Evolutionary conservation across 225 moss, liverwort and hornwort species (phyloP).

Genomic region (Physcomitrellopsis africana): DNA sequence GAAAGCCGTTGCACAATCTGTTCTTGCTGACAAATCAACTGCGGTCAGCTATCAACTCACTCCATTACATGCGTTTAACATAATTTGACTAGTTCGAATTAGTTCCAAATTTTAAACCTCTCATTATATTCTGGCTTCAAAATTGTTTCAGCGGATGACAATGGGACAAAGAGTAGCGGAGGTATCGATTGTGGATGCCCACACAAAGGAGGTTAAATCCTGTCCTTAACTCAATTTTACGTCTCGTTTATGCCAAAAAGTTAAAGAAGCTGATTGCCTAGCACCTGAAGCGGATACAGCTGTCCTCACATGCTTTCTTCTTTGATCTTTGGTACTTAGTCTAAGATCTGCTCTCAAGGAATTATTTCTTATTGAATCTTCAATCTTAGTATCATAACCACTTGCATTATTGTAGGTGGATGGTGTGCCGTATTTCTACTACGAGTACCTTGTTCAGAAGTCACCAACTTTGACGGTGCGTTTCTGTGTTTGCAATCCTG

Average conservation of each 20-base stretch:
- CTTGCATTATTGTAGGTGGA: slow-evolving; percentile 61
- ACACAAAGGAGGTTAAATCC: slow-evolving; percentile 69
- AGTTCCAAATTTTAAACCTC: slow-evolving; percentile 15
- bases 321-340: background rate
- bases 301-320: slow-evolving; percentile 16
- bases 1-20: slow-evolving; percentile 89
- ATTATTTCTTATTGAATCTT: background rate
- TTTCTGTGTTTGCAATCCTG: slow-evolving; percentile 18
- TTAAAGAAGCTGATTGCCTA: background rate
- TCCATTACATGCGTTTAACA: background rate
- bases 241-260: slow-evolving; percentile 1
- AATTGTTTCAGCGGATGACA: slow-evolving; percentile 84
- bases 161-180: slow-evolving; percentile 96
- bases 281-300: slow-evolving; percentile 9
- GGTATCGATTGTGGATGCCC: slow-evolving; percentile 75
- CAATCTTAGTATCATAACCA: slow-evolving; percentile 14
- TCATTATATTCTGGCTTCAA: slow-evolving; percentile 22
- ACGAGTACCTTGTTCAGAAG: slow-evolving; percentile 94
- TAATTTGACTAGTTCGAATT: background rate
- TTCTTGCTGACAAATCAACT: slow-evolving; percentile 98
- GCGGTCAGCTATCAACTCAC: slow-evolving; percentile 60
- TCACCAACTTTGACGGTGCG: slow-evolving; percentile 83
- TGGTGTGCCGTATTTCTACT: slow-evolving; percentile 89
- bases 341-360: slow-evolving; percentile 21
- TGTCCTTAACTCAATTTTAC: background rate